Evolutionary conservation across 2,329 filamentous ascomycete species (phyloP), one percentile per base, ranked within the genome.

Genomic region (Fusarium begoniae): DNA sequence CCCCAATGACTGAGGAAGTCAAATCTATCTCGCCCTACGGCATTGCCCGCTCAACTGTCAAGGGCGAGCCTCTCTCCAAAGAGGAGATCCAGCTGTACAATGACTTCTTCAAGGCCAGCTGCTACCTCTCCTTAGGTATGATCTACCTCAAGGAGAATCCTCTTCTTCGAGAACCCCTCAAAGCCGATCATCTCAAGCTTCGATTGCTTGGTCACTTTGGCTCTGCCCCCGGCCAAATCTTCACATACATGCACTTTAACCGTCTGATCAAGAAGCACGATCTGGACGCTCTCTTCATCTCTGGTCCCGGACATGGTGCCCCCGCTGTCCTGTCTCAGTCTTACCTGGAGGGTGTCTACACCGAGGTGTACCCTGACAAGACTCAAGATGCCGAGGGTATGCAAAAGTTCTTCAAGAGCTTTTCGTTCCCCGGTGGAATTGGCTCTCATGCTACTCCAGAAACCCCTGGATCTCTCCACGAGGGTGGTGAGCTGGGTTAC

Each of bases 191-290:
- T 79, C 85, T 95, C 83, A 95, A 95, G 83, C 86, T 88, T 67
- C 90, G 93, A 73, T 85, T 95, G 14, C 85, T 95, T 5, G 93
- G 93, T 44, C 93, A 95, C 80, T 95, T 93, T 87, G 93, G 93
- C 61, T 94, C 92, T 6, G 92, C 93, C 56, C 91, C 93, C n/a
- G 93, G 93, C 20, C 93, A 95, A 82, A 91, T 92, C 66, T 95
- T 95, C 82, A 93, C 92, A 40, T 95, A 91, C 81, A 93, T 94
- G 84, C 93, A 95, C 83, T 92, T 94, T 87, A 95, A 95, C 82
- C 91, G 92, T 40, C 84, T 95, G 67, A 94, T 95, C 86, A 94
- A 93, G 82, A 95, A 94, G 82, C 93, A 94, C 78, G 89, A 93
- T 73, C 84, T 95, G 56, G 87, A 95, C 78, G 87, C 89, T 37